Conservation (phyloP, 1,284 basidiomycete genomes). For the Sutorius eximius region DNA sequence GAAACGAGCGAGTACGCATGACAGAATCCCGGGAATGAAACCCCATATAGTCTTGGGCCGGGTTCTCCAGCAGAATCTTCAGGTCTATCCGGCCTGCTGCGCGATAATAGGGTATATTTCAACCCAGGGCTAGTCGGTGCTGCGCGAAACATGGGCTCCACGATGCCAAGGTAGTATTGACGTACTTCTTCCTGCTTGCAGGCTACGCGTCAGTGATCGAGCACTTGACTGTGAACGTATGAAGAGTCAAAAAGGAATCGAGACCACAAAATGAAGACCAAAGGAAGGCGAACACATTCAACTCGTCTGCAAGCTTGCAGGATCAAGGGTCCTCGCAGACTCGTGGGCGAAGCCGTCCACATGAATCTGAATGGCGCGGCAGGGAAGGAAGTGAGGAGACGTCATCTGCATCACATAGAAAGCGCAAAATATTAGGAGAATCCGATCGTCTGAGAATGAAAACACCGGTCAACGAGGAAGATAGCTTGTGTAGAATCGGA, state of each 20-base stretch:
- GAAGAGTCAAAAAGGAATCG: slow-evolving; percentile 9
- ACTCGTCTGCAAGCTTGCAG: slow-evolving; percentile 1
- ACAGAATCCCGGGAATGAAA: slow-evolving; percentile 55
- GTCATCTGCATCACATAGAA: slow-evolving; percentile 2
- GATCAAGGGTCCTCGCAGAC: slow-evolving; percentile 23
- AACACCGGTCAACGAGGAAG: slow-evolving; percentile 5
- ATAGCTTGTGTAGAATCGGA: slow-evolving; percentile 8
- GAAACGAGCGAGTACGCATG: slow-evolving; percentile 80
- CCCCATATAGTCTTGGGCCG: slow-evolving; percentile 5
- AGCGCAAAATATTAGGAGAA: neutral
- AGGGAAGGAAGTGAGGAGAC: slow-evolving; percentile 5
- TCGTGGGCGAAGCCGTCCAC: slow-evolving; percentile 1
- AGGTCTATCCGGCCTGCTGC: neutral
- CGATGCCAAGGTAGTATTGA: slow-evolving; percentile 47
- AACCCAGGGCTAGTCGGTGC: slow-evolving; percentile 23
- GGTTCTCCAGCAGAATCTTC: neutral
- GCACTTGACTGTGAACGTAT: slow-evolving; percentile 5
- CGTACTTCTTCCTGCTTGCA: slow-evolving; percentile 45
- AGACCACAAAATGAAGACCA: slow-evolving; percentile 5
- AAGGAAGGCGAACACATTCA: slow-evolving; percentile 11
- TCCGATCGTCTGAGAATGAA: slow-evolving; percentile 12
- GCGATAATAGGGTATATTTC: neutral
- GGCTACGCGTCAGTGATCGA: slow-evolving; percentile 17
- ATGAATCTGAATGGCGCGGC: slow-evolving; percentile 7
- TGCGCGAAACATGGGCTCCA: slow-evolving; percentile 38